phyloP scores from a whole-genome alignment of 805 yeast genomes.

The Starmera dryadoides region DNA sequence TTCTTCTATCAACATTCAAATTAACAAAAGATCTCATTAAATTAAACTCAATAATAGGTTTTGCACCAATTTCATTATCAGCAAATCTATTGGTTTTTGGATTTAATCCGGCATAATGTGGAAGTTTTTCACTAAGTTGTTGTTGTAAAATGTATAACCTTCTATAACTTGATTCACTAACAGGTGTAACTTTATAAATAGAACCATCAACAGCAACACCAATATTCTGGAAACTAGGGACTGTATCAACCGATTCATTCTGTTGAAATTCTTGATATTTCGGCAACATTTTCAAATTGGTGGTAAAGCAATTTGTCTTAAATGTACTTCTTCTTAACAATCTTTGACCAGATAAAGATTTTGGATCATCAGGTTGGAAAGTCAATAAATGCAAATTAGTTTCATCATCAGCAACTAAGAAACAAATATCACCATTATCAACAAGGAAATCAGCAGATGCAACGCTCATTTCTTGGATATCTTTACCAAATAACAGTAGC shows the following conservation, averaged over 20 bases:
- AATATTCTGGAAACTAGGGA: slow-evolving; percentile 44
- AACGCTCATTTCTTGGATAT: slow-evolving; percentile 54
- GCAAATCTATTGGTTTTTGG: slow-evolving; percentile 43
- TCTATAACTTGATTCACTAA: slow-evolving; percentile 69
- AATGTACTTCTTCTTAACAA: slow-evolving; percentile 66
- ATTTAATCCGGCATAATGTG: slow-evolving; percentile 71
- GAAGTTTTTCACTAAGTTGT: slow-evolving; percentile 73
- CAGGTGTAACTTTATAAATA: slow-evolving; percentile 63
- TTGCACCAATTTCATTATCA: slow-evolving; percentile 31
- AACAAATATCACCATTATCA: slow-evolving; percentile 59
- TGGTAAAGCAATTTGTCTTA: slow-evolving; percentile 55
- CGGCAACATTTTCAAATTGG: slow-evolving; percentile 40
- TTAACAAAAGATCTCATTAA: slow-evolving; percentile 46
- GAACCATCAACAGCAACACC: slow-evolving; percentile 82
- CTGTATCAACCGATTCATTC: background rate
- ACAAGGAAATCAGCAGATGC: slow-evolving; percentile 70
- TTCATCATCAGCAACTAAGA: slow-evolving; percentile 63
- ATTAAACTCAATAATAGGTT: slow-evolving; percentile 62
- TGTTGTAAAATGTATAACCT: slow-evolving; percentile 81
- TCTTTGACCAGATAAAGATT: slow-evolving; percentile 72
- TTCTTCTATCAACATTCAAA: slow-evolving; percentile 51
- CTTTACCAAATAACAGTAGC: slow-evolving; percentile 72
- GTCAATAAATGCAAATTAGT: slow-evolving; percentile 64
- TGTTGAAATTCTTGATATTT: slow-evolving; percentile 25
- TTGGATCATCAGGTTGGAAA: slow-evolving; percentile 89